phyloP scores from a whole-genome alignment of 1,139 yeast species.

The Lodderomyces theae region DNA sequence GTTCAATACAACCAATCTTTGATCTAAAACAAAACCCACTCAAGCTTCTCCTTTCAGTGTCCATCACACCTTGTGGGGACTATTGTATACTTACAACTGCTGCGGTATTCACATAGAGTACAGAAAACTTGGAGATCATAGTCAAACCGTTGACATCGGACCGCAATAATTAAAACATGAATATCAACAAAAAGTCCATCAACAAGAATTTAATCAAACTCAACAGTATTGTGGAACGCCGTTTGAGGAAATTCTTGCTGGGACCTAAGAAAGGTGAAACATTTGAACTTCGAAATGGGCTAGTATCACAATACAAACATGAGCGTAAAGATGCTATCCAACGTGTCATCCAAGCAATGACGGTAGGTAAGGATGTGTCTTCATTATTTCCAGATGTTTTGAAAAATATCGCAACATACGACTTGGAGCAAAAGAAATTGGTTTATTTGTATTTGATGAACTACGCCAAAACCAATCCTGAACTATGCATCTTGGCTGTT shows the following conservation, averaged over 20 bases:
- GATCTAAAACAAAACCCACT: no score
- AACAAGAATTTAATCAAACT: slow-evolving; percentile 14
- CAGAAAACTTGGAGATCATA: no score
- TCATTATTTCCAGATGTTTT: slow-evolving; percentile 92
- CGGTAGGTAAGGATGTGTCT: slow-evolving; percentile 96
- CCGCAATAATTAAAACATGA: no score
- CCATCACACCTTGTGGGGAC: no score
- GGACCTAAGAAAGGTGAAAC: slow-evolving; percentile 70
- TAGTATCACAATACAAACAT: slow-evolving; percentile 91
- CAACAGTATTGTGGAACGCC: slow-evolving; percentile 42
- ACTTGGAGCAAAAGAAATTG: slow-evolving; percentile 92
- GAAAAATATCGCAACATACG: slow-evolving; percentile 96
- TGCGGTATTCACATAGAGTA: no score
- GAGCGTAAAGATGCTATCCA: slow-evolving; percentile 97
- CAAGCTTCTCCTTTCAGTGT: no score
- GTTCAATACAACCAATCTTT: no score
- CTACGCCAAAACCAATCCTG: slow-evolving; percentile 95
- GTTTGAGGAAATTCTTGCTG: slow-evolving; percentile 42
- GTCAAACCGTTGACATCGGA: no score
- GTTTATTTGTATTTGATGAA: slow-evolving; percentile 95
- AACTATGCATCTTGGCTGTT: slow-evolving; percentile 91
- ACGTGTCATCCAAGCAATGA: slow-evolving; percentile 97
- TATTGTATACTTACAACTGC: no score
- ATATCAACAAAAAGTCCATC: slow-evolving; percentile 4
- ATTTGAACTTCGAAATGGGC: slow-evolving; percentile 81